phyloP scores from a whole-genome alignment of 1,284 basidiomycete genomes.

The Sanghuangporus sanghuang region DNA sequence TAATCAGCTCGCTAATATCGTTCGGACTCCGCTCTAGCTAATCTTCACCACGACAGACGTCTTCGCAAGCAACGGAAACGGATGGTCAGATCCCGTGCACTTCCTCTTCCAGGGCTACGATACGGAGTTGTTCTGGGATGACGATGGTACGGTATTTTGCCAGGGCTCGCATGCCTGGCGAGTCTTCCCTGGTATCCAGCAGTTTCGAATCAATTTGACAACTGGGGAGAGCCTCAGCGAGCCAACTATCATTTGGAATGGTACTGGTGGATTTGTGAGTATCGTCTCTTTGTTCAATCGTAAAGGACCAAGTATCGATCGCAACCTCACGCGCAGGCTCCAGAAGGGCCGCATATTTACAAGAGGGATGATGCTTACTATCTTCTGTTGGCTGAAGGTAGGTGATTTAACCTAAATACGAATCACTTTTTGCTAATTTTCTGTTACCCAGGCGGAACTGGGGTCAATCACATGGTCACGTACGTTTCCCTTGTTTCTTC shows the following conservation, averaged over 20 bases:
- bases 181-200: conserved; percentile 33
- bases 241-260: conserved; percentile 34
- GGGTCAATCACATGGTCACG: conserved; percentile 30
- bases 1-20: not conserved
- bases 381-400: conserved; percentile 39
- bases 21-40: conserved; percentile 22
- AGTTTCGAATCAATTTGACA: conserved; percentile 35
- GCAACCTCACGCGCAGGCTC: conserved; percentile 25
- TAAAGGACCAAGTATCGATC: conserved; percentile 1
- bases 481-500: not conserved
- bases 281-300: not conserved
- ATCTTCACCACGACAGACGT: conserved; percentile 37
- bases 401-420: not conserved
- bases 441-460: conserved; percentile 24
- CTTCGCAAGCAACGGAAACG: conserved; percentile 26
- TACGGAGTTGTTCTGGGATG: conserved; percentile 37
- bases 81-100: conserved; percentile 40
- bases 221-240: conserved; percentile 35
- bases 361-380: conserved; percentile 37
- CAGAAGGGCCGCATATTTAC: conserved; percentile 40
- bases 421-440: not conserved
- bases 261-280: conserved; percentile 30
- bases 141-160: conserved; percentile 36
- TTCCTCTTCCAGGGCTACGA: conserved; percentile 39
- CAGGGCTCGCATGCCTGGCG: conserved; percentile 31